Evolutionary conservation across 2,329 filamentous ascomycete species (phyloP), one percentile per base, ranked within the genome.

Genomic region (Fusarium pseudocircinatum): DNA sequence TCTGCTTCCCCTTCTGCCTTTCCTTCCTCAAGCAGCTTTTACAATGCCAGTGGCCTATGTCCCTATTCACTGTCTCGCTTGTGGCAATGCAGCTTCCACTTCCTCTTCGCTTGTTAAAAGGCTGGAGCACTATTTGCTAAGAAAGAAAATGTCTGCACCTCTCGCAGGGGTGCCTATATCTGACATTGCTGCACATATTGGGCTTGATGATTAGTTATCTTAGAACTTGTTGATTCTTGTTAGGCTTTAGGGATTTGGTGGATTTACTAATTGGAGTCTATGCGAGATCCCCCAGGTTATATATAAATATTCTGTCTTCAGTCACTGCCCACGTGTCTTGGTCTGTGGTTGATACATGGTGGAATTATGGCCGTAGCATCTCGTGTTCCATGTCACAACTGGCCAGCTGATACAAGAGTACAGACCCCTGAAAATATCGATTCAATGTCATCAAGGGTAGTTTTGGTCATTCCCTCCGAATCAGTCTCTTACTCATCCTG

Each of bases 401-500:
- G 2, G 4, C 3, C 7, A 34, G 16, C 8, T 34, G n/a, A 34
- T 15, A 34, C n/a, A 15, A 24, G 30, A 15, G 12, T 15, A 30
- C 26, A 47, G 2, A 5, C 2, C 1, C 9, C 22, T 12, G 20
- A 28, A 22, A 28, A 5, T 4, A 15, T 28, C 6, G 14, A 22
- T 28, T 5, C 18, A 28, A 9, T 30, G 26, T 22, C 26, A 22
- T 30, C 26, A 28, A 22, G 26, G 20, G 3, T 47, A 0, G 9
- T 6, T 28, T 44, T 0, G 14, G 11, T 7, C 1, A 47, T 22
- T 22, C 14, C 4, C 14, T 4, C 34, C 18, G 50, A 37, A 54
- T 39, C 24, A 53, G n/a, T 2, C 24, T 39, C 24, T 24, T 53
- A 26, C 34, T 28, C 34, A 3, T 39, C 24, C 2, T 53, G 32